Base-by-base conservation (phyloP, 2,329 filamentous ascomycete genomes). In the Parasarocladium wereldwijsianum region DNA sequence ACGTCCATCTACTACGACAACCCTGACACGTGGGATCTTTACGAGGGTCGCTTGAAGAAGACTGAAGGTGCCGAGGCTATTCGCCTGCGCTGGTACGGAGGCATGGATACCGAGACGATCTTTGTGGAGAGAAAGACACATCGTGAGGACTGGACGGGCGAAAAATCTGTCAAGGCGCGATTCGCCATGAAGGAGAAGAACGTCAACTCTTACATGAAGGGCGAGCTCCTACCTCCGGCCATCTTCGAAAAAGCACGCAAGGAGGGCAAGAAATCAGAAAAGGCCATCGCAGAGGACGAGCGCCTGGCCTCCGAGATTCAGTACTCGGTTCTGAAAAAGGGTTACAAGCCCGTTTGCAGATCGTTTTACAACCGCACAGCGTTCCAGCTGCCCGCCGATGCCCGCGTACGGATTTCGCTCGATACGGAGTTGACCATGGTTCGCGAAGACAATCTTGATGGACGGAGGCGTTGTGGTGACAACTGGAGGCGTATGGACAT, bases 1-100 rank as follows among this genome's bases (percentile, higher is more conserved):
- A 93, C 90, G 1, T 98, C 90, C 27, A 94, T 98, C 43, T 98
- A 98, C 62, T 98, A 84, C 51, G 90, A 98, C 51, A 98, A 96
- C 51, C 74, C 85, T 0, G 74, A 93, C 4, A 92, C 70, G 15
- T 98, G 86, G 80, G 85, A 94, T 38, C 61, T 98, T 30, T 98
- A 98, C 52, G 73, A 84, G 50, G 90, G 90, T 10, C 82, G 90
- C 29, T 58, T 98, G 45, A 93, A 94, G 64, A 98, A 98, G 68
- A 93, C 85, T 0, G 90, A 98, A 53, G 90, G 90, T 28, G 90
- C 90, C 3, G 90, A 98, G 57, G 90, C 90, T 5, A 93, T 96
- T 42, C 84, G 90, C 47, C 65, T 98, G 36, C 73, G 90, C 40
- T 98, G 90, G 90, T 98, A 98, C 47, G 90, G 90, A 36, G 85